Base-by-base conservation (phyloP, 352 stramenopile genomes). In the Phytophthora citricola region DNA sequence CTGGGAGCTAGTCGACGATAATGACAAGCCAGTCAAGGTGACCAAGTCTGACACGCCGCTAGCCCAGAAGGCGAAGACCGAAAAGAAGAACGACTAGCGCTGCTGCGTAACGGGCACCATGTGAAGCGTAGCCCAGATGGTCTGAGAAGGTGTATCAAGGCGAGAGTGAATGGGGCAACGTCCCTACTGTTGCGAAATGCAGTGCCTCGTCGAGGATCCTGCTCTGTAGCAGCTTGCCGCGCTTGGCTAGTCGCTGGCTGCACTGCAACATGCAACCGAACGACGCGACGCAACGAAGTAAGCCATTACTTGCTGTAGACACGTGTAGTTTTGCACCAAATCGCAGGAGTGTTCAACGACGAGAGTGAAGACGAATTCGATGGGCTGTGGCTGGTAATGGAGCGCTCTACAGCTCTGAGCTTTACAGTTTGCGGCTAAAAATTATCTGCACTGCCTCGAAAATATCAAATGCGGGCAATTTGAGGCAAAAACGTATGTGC, bases 1-100 rank as follows among this genome's bases (percentile, higher is more conserved):
- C 1, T 87, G 78, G 78, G 78, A 87, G 60, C 70, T 87, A n/a
- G 78, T 78, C 8, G 79, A 84, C 27, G 67, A 80, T 36, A 75
- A 79, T 15, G 69, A 74, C 47, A 65, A 61, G 36, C 70, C 70
- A 20, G 57, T 75, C 43, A 75, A 67, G 53, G 11, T 41, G 36
- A 36, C 51, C 51, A 47, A 57, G 38, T 0, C n/a, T 10, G 52
- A 73, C 49, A 59, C 61, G 38, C 53, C 63, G 9, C 31, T 9
- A 22, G 58, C 64, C 38, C 70, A 63, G 53, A 22, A 40, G 47
- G 27, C 46, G 38, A 52, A 52, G 34, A 2, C 14, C 11, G 63
- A 64, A 41, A 76, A 77, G 55, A 77, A 77, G 69, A 73, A 61
- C 58, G 69, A 76, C 57, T 69, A 69, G 53, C 29, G 41, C 14